Evolutionary conservation across 2,329 filamentous ascomycete genomes (phyloP), one percentile per base, ranked within the genome.

Genomic region (Claviceps sp.): DNA sequence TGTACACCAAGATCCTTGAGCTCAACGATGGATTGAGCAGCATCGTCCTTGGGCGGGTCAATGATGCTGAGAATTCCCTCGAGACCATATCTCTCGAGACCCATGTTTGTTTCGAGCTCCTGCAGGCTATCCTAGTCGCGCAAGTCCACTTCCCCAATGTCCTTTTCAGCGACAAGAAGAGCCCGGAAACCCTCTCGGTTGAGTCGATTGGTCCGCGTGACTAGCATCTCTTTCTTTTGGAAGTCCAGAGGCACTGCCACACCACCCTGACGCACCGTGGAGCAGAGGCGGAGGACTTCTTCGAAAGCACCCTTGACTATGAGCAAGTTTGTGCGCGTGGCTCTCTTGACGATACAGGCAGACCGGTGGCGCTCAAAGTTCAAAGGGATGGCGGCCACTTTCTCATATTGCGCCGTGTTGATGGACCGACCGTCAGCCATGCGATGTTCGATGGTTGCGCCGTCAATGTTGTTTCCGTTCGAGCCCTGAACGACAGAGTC

Each of bases 241-340:
- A 47, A 49, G 43, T 59, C 59, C 16, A 62, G 53, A 1, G 55
- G 48, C 6, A 57, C 48, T 3, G 55, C 53, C 9, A 56, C 47
- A 13, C 53, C 53, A 7, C 50, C 53, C 9, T 56, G 54, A 5
- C 58, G 56, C 2, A 62, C 54, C 4, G 48, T 45, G 8, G 52
- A 51, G 55, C 61, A 62, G 6, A 61, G 53, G 9, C 52, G 47
- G 4, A 61, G 54, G 1, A 65, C 57, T 30, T 65, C 62, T 37
- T 63, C 61, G 8, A 63, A 63, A 2, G 59, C 61, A 30, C 62
- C 62, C 42, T 63, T 63, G 54, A 60, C 61, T 11, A 63, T 61
- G 22, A 64, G 56, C 51, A 65, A 57, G 24, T 61, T 57, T 8
- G 56, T 52, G 16, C 58, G 54, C 1, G 58, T 61, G 5, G 51